Evolutionary conservation across 164 flowering plant species (phyloP).

Genomic region (Cinnamomum chago): DNA sequence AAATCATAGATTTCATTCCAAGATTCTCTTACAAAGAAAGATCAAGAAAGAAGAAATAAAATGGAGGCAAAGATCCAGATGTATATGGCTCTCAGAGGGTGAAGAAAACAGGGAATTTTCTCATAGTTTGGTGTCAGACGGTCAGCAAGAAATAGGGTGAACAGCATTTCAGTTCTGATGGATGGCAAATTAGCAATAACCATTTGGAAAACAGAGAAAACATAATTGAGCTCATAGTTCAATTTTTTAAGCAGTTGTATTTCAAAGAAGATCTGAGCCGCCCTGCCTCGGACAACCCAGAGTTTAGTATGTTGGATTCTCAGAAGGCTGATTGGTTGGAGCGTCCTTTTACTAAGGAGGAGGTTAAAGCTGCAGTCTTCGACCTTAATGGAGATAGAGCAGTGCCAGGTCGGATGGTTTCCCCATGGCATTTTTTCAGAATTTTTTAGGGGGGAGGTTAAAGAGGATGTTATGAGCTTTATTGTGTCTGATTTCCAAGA

Average conservation of each 20-base stretch:
- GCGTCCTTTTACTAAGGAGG: neutral
- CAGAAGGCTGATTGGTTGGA: neutral
- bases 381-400: neutral
- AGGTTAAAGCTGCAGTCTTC: neutral
- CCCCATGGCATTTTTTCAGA: neutral
- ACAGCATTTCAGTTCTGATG: neutral
- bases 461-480: neutral
- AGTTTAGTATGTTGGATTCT: neutral
- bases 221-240: neutral
- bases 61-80: neutral
- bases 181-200: too few relatives aligned
- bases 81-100: neutral
- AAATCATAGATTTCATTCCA: neutral
- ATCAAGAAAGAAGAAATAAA: neutral
- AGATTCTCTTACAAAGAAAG: too few relatives aligned
- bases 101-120: neutral
- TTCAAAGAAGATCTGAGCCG: neutral
- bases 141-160: neutral
- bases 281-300: neutral
- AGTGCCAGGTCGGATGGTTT: neutral
- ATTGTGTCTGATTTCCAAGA: neutral
- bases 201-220: neutral
- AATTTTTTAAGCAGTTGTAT: neutral
- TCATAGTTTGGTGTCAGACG: neutral
- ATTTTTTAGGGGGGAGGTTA: neutral